Conservation (phyloP, 495 filamentous ascomycete genomes). For the Astrothelium subdiscretum region DNA sequence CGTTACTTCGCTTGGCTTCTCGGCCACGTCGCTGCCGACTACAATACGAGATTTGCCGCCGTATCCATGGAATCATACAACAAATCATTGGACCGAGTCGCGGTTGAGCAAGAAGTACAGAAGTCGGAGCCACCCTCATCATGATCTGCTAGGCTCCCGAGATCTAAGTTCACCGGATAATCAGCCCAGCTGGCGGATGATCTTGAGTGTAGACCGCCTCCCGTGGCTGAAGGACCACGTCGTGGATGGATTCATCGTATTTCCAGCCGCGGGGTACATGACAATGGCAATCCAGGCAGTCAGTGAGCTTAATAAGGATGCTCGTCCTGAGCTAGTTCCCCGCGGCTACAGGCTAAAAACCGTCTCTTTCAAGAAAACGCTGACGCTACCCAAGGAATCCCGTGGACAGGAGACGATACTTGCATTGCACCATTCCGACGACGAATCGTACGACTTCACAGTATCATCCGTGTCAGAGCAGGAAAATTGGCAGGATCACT, state of each 20-base stretch:
- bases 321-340: no score
- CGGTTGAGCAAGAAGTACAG: background rate
- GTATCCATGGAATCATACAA: slow-evolving; percentile 16
- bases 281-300: slow-evolving; percentile 32
- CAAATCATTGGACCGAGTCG: slow-evolving; percentile 11
- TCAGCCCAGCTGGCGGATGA: slow-evolving; percentile 31
- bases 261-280: slow-evolving; percentile 34
- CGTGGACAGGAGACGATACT: no score
- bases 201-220: slow-evolving; percentile 23
- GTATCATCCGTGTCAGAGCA: no score
- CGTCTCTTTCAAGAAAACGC: background rate
- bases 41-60: slow-evolving; percentile 7
- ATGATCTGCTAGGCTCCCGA: slow-evolving; percentile 4
- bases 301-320: background rate
- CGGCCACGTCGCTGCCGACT: background rate
- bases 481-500: no score
- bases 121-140: background rate
- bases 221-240: slow-evolving; percentile 36
- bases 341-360: no score
- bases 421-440: no score
- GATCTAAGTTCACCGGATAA: background rate
- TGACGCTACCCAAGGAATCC: no score
- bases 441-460: no score
- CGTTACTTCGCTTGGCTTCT: background rate
- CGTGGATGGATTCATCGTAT: slow-evolving; percentile 28